These are phyloP conservation scores for Delonix regia DNA, from an alignment of 306 rosid species.

Conservation along the genomic window DNA sequence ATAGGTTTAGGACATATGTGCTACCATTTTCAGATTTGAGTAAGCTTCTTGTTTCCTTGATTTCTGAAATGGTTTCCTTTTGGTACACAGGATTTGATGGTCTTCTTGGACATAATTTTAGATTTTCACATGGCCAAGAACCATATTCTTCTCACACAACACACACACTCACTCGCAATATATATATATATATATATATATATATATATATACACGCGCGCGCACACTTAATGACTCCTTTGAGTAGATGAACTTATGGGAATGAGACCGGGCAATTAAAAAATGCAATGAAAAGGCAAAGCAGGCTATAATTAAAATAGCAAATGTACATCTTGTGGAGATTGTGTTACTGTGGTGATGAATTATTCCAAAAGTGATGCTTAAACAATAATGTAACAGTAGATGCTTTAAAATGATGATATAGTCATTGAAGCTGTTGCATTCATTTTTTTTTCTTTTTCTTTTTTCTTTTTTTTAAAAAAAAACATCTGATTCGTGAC, in stretches of 20 bases:
- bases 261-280: neutral
- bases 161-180: too few species aligned
- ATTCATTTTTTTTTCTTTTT: neutral
- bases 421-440: neutral
- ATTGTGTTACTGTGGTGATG: neutral
- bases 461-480: neutral
- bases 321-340: neutral
- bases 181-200: too few species aligned
- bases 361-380: neutral
- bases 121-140: neutral
- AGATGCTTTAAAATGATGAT: neutral
- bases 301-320: neutral
- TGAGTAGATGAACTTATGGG: neutral
- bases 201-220: too few species aligned
- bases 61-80: neutral
- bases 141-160: neutral
- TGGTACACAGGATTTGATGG: neutral
- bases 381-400: neutral
- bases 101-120: neutral
- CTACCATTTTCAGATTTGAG: neutral
- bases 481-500: neutral
- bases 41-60: neutral
- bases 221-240: too few species aligned
- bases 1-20: neutral
- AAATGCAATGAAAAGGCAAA: neutral